phyloP scores from a whole-genome alignment of 805 yeast species.

The Wickerhamiella nectarea region DNA sequence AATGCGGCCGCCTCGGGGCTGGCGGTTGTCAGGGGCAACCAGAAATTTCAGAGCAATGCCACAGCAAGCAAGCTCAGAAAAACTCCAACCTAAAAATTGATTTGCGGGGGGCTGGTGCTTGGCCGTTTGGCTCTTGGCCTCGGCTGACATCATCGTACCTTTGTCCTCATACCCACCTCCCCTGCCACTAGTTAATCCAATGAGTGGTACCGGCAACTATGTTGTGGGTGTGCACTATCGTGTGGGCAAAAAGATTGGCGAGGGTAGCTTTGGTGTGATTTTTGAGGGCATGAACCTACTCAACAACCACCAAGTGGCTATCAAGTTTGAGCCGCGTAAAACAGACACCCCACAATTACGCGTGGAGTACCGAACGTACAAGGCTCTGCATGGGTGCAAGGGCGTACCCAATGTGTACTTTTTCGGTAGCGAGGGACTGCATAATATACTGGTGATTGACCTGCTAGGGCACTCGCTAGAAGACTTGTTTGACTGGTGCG shows the following conservation, averaged over 20 bases:
- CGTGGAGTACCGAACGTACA: constrained; percentile 93
- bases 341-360: constrained; percentile 95
- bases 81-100: no score
- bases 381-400: constrained; percentile 61
- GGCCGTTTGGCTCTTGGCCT: no score
- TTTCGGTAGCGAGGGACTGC: constrained; percentile 96
- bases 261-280: constrained; percentile 95
- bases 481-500: constrained; percentile 97
- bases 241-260: constrained; percentile 95
- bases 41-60: no score
- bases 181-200: not conserved
- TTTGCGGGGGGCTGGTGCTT: no score
- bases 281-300: constrained; percentile 90
- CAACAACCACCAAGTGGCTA: constrained; percentile 87
- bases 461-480: constrained; percentile 90
- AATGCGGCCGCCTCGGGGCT: no score
- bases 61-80: no score
- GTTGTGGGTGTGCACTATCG: constrained; percentile 91
- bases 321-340: constrained; percentile 88
- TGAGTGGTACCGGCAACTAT: constrained; percentile 10
- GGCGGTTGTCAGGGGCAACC: no score
- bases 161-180: not conserved
- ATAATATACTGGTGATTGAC: constrained; percentile 88
- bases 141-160: not conserved
- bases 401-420: constrained; percentile 97